Evolutionary conservation across 176 grass and related monocot species (phyloP).

Genomic region (Dendrocalamus sinicus): DNA sequence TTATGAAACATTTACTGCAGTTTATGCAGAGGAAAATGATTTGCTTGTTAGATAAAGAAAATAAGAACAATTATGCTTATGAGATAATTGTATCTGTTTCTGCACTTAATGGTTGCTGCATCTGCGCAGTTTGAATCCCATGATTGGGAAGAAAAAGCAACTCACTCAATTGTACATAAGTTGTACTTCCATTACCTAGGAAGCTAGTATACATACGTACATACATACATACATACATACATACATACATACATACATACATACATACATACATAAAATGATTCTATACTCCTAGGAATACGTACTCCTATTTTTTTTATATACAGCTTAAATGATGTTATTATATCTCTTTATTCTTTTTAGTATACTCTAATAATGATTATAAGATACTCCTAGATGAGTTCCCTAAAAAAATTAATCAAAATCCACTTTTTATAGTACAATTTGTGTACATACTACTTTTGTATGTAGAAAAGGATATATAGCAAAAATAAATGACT

Average conservation of each 20-base stretch:
- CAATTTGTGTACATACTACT: too few relatives aligned
- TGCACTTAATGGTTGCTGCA: constrained; percentile 24
- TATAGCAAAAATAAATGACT: too few relatives aligned
- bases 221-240: neutral
- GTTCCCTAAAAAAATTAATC: too few relatives aligned
- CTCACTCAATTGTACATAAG: neutral
- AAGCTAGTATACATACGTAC: neutral
- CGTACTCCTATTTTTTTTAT: too few relatives aligned
- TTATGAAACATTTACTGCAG: constrained; percentile 17
- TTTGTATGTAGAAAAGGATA: too few relatives aligned
- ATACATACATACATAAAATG: too few relatives aligned
- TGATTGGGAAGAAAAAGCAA: constrained; percentile 3
- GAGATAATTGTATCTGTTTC: constrained; percentile 12
- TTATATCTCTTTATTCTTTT: too few relatives aligned
- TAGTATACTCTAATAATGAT: too few relatives aligned
- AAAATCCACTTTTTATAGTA: too few relatives aligned
- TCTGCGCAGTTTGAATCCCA: constrained; percentile 20
- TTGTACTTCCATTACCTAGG: neutral
- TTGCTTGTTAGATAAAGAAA: constrained; percentile 25
- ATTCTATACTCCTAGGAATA: too few relatives aligned
- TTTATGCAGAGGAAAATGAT: neutral
- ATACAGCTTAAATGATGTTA: too few relatives aligned
- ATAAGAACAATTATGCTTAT: neutral
- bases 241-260: neutral
- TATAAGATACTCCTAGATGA: too few relatives aligned